These are phyloP conservation scores for Pythium brassicae DNA, from an alignment of 352 stramenopile species.

Conservation along the genomic window DNA sequence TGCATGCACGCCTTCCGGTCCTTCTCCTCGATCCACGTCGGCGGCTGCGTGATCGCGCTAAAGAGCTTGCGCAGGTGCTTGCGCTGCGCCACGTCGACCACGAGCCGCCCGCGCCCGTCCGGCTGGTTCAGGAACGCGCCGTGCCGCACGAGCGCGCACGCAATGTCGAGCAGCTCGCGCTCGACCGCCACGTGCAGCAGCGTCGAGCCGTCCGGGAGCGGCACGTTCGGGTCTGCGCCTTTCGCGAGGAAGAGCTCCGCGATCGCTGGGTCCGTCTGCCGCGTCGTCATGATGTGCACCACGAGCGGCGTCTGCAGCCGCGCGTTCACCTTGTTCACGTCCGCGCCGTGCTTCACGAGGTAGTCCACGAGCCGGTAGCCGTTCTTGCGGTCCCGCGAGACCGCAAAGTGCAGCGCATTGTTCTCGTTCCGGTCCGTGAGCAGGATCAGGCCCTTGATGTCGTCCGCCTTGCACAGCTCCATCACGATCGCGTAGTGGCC, in stretches of 20 bases:
- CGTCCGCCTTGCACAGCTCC: slow-evolving; percentile 75
- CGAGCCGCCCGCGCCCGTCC: slow-evolving; percentile 66
- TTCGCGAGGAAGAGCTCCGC: slow-evolving; percentile 64
- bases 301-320: slow-evolving; percentile 74
- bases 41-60: slow-evolving; percentile 66
- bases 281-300: slow-evolving; percentile 83
- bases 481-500: slow-evolving; percentile 85
- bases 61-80: slow-evolving; percentile 84
- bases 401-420: slow-evolving; percentile 81
- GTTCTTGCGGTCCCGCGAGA: slow-evolving; percentile 81
- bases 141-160: slow-evolving; percentile 62
- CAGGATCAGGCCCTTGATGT: slow-evolving; percentile 59
- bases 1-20: slow-evolving; percentile 68
- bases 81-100: slow-evolving; percentile 74
- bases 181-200: slow-evolving; percentile 80
- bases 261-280: slow-evolving; percentile 77
- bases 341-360: slow-evolving; percentile 75
- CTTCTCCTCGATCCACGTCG: slow-evolving; percentile 81
- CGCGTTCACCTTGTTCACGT: slow-evolving; percentile 83
- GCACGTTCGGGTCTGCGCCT: slow-evolving; percentile 65
- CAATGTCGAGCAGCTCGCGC: slow-evolving; percentile 77
- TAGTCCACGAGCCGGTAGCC: slow-evolving; percentile 76
- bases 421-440: slow-evolving; percentile 82
- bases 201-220: slow-evolving; percentile 75
- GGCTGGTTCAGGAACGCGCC: slow-evolving; percentile 70